Base-by-base conservation (phyloP, 108 stramenopile species). In the Pseudonitzschia delicatissima region DNA sequence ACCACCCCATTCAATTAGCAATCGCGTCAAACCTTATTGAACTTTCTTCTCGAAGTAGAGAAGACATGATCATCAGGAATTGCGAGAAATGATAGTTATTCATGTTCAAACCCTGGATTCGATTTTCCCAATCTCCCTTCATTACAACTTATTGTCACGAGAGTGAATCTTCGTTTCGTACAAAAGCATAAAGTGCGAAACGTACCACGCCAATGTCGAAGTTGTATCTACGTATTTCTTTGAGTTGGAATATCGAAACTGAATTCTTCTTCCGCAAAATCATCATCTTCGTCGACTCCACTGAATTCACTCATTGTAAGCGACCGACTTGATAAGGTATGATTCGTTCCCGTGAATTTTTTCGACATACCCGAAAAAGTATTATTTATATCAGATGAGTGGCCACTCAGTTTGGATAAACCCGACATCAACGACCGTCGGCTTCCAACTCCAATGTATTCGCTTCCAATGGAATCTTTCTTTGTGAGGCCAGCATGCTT, bases 391-490 rank as follows among this genome's bases (percentile, higher is more conserved):
- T 47, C 65, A n/a, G 70, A 75, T 2, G 23, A 3, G 29, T 61
- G 67, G 45, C 72, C 65, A 45, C 72, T 73, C 21, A 78, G 72
- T 32, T 68, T 61, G n/a, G 71, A 73, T n/a, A 82, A 59, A 21
- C 82, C 82, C 12, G 74, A 76, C 77, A 83, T 83, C 44, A 83
- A 61, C 23, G 81, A 82, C 53, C 68, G 68, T 12, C 78, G 64
- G 62, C 71, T 72, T 37, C 77, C 77, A 17, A 74, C 18, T 21
- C 71, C 71, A 20, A 53, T 34, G 33, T 11, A 58, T 58, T 58
- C 57, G 34, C 57, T 58, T 7, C 57, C 57, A 29, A 58, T 58
- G 20, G 57, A 36, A 32, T 58, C 57, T 35, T 58, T 58, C 3
- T 17, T 58, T n/a, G n/a, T n/a, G 9, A 18, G 13, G 18, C 28